A percentile compares a stretch with the other conserved stretches of the same genome.
Evolutionary conservation across 176 grass and related monocot species (phyloP).

Genomic region (Aechmea fasciata): DNA sequence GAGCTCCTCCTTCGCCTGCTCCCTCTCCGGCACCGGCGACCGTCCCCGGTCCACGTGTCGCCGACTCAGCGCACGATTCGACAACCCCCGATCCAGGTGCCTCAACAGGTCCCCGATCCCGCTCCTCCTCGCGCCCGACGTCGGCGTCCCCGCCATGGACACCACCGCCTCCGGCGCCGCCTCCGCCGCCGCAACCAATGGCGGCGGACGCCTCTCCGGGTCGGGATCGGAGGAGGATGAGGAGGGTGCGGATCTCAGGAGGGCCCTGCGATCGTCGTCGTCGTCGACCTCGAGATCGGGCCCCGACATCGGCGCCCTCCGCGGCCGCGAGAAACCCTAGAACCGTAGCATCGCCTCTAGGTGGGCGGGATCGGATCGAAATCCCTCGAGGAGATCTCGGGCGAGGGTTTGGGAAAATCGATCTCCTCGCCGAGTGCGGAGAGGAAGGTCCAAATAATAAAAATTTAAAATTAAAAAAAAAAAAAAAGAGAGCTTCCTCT

Average conservation of each 20-base stretch:
- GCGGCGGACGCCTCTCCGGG: conserved; percentile 20
- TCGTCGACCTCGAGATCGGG: conserved; percentile 14
- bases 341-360: not conserved
- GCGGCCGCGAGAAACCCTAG: not conserved
- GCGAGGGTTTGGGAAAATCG: not conserved
- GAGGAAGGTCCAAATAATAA: not conserved
- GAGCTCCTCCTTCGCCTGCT: conserved; percentile 41
- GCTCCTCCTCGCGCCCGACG: conserved; percentile 27
- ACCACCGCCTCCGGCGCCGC: conserved; percentile 4
- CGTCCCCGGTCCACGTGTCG: conserved; percentile 16
- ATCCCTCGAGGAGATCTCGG: not conserved
- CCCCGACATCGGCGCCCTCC: conserved; percentile 18
- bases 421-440: not conserved
- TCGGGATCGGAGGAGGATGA: conserved; percentile 20
- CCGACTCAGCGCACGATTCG: conserved; percentile 36
- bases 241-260: conserved; percentile 19
- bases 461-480: no score
- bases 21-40: conserved; percentile 22
- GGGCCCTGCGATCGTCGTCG: conserved; percentile 17
- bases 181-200: conserved; percentile 18
- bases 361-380: not conserved
- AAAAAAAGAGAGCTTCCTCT: no score
- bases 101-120: conserved; percentile 65
- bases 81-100: conserved; percentile 63
- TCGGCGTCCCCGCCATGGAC: conserved; percentile 11